These are phyloP conservation scores for Candida silvatica DNA, from an alignment of 805 yeast genomes.

Conservation along the genomic window DNA sequence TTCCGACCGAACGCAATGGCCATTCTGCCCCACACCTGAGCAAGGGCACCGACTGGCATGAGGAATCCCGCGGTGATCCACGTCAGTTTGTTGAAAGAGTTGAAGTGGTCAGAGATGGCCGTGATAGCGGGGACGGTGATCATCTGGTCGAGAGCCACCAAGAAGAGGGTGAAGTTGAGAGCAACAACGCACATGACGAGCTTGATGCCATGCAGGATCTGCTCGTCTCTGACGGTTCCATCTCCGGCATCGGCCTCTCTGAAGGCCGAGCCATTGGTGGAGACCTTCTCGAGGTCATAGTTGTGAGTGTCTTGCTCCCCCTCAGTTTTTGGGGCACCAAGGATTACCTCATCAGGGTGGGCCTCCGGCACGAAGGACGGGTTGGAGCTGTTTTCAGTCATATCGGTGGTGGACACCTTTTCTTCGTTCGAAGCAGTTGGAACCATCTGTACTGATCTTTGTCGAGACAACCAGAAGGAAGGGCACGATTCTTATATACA, in stretches of 20 bases:
- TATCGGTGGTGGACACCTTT: too few relatives aligned
- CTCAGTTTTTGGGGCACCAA: too few relatives aligned
- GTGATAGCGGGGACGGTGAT: constrained; percentile 45
- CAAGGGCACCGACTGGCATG: constrained; percentile 43
- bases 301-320: too few relatives aligned
- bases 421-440: too few relatives aligned
- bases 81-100: constrained; percentile 41
- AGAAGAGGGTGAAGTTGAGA: constrained; percentile 12
- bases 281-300: too few relatives aligned
- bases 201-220: constrained; percentile 10
- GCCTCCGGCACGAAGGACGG: too few relatives aligned
- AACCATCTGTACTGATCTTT: too few relatives aligned
- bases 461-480: too few relatives aligned
- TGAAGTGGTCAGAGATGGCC: constrained; percentile 39
- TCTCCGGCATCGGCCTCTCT: constrained; percentile 16
- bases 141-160: constrained; percentile 49
- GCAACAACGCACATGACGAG: constrained; percentile 8
- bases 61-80: constrained; percentile 53
- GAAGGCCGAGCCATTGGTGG: too few relatives aligned
- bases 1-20: constrained; percentile 53
- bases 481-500: too few relatives aligned
- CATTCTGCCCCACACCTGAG: constrained; percentile 48
- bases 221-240: constrained; percentile 22
- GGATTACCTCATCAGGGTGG: too few relatives aligned
- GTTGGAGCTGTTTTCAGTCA: too few relatives aligned